A percentile compares a stretch with the other conserved stretches of the same genome.
phyloP scores from a whole-genome alignment of 192 early-diverging fungal genomes.

The Fimicolochytrium jonesii region DNA sequence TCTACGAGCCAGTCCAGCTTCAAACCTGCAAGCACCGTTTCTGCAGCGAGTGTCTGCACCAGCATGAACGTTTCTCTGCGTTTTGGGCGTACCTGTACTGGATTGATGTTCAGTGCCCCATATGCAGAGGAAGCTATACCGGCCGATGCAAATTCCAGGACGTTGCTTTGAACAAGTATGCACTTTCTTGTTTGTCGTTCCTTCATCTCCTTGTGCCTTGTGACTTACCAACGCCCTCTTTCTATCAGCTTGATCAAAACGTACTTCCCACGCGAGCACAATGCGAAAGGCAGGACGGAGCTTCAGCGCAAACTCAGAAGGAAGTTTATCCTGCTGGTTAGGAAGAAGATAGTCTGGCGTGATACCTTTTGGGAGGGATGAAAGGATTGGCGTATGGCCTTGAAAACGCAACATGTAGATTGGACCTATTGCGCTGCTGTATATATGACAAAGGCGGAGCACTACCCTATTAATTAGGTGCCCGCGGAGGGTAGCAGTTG shows the following conservation, averaged over 20 bases:
- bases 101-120: constrained; percentile 17
- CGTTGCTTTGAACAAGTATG: constrained; percentile 14
- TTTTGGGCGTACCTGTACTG: constrained; percentile 23
- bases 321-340: constrained; percentile 8
- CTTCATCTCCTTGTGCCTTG: too few relatives aligned
- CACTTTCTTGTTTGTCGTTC: too few relatives aligned
- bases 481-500: too few relatives aligned
- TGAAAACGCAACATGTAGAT: too few relatives aligned
- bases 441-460: too few relatives aligned
- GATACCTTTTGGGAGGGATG: constrained; percentile 5
- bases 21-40: constrained; percentile 13
- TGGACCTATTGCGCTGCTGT: too few relatives aligned
- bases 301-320: not conserved
- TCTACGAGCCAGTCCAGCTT: constrained; percentile 15
- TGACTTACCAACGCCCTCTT: not conserved
- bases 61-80: constrained; percentile 17
- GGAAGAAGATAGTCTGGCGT: constrained; percentile 2
- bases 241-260: constrained; percentile 3
- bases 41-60: constrained; percentile 19
- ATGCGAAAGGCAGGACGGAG: not conserved
- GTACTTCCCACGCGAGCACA: constrained; percentile 16
- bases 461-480: too few relatives aligned
- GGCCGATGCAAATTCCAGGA: not conserved
- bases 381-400: too few relatives aligned
- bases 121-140: constrained; percentile 18